These are phyloP conservation scores for Solanum hybrid DNA, from an alignment of 305 asterid genomes.

Conservation along the genomic window DNA sequence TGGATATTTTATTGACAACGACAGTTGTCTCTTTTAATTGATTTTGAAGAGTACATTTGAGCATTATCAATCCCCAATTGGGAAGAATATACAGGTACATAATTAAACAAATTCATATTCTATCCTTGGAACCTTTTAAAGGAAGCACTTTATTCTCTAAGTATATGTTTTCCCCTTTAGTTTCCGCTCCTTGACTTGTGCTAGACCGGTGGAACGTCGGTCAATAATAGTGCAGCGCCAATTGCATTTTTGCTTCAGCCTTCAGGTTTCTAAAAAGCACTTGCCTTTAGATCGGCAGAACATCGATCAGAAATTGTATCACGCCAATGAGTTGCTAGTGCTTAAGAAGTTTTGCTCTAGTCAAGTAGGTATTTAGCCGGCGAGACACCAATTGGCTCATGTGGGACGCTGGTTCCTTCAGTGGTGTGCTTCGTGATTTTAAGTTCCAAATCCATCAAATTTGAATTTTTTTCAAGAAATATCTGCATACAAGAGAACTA, in stretches of 20 bases:
- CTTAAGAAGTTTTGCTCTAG: background rate
- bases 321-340: background rate
- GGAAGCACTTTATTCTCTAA: background rate
- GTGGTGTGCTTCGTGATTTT: background rate
- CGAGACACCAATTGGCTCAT: background rate
- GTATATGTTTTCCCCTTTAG: background rate
- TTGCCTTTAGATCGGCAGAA: background rate
- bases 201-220: background rate
- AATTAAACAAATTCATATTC: too few species aligned
- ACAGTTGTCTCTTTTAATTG: background rate
- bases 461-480: background rate
- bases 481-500: background rate
- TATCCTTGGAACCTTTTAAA: background rate
- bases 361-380: background rate
- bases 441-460: background rate
- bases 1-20: background rate
- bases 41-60: background rate
- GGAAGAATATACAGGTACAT: background rate
- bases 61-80: background rate
- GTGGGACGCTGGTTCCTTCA: background rate
- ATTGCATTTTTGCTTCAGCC: background rate
- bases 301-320: background rate
- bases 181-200: background rate
- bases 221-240: background rate
- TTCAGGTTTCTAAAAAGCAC: background rate